Conservation (phyloP, 352 stramenopile genomes). For the Phytophthora sp. region DNA sequence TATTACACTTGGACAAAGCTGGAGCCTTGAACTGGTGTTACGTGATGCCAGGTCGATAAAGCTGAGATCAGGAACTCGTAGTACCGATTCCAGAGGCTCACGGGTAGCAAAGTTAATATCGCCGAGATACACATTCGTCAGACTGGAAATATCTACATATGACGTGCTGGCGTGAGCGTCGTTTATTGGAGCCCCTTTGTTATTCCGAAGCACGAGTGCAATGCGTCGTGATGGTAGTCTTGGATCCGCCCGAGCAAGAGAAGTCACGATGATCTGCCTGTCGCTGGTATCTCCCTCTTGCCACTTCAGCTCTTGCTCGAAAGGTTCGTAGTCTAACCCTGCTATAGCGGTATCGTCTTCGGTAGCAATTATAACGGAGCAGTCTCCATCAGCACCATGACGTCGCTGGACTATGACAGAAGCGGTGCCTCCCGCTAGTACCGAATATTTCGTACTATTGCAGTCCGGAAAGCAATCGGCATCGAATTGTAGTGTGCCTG, state of each 20-base stretch:
- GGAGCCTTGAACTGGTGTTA: conserved; percentile 53
- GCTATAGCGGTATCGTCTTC: conserved; percentile 53
- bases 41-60: conserved; percentile 59
- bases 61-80: conserved; percentile 47
- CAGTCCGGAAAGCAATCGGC: conserved; percentile 76
- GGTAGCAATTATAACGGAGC: conserved; percentile 51
- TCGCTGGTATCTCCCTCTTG: conserved; percentile 56
- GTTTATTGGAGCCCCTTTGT: conserved; percentile 29
- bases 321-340: conserved; percentile 55
- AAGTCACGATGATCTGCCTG: conserved; percentile 53
- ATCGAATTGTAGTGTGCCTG: conserved; percentile 65
- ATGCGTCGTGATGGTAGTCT: conserved; percentile 41
- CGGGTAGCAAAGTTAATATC: conserved; percentile 63
- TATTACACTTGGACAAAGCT: conserved; percentile 56
- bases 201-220: conserved; percentile 43
- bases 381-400: conserved; percentile 53
- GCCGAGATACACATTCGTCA: conserved; percentile 42
- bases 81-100: conserved; percentile 38
- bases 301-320: conserved; percentile 52
- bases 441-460: conserved; percentile 46
- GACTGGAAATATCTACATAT: conserved; percentile 52
- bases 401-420: conserved; percentile 61
- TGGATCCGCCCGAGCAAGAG: conserved; percentile 42
- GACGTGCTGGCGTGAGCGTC: conserved; percentile 39
- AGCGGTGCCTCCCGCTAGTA: conserved; percentile 55